Conservation (phyloP, 2,329 filamentous ascomycete species). For the Podosphaera xanthii region DNA sequence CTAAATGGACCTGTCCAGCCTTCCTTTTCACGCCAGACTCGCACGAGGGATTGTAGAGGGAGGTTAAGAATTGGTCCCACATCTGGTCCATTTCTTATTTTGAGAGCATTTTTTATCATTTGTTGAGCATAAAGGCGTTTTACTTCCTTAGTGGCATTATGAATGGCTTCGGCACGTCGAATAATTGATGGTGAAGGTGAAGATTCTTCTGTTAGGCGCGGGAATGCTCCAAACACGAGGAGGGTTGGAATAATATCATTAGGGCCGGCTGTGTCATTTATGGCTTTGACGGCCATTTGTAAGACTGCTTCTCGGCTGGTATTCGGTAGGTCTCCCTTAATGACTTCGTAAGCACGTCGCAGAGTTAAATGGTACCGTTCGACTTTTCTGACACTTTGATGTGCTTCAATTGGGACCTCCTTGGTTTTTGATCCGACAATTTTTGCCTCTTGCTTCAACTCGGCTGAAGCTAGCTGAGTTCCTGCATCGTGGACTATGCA, state of each 20-base stretch:
- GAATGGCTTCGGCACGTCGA: conserved; percentile 2
- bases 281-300: conserved; percentile 4
- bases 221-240: conserved; percentile 3
- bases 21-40: conserved; percentile 3
- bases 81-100: conserved; percentile 2
- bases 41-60: conserved; percentile 1
- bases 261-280: conserved; percentile 2
- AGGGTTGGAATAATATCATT: conserved; percentile 4
- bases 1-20: conserved; percentile 3
- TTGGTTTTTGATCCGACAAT: neutral
- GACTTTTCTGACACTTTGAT: conserved; percentile 1
- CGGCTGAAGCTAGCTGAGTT: neutral
- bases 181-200: conserved; percentile 1
- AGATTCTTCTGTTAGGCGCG: conserved; percentile 1
- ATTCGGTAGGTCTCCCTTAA: conserved; percentile 1
- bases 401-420: conserved; percentile 1
- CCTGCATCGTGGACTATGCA: conserved; percentile 1
- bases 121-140: conserved; percentile 1
- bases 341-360: conserved; percentile 2
- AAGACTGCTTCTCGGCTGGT: conserved; percentile 1
- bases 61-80: neutral
- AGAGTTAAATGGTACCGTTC: conserved; percentile 3
- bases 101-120: conserved; percentile 2
- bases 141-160: conserved; percentile 3
- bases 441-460: conserved; percentile 1